Base-by-base conservation (phyloP, 768 basidiomycete genomes). In the Psilocybe cubensis region DNA sequence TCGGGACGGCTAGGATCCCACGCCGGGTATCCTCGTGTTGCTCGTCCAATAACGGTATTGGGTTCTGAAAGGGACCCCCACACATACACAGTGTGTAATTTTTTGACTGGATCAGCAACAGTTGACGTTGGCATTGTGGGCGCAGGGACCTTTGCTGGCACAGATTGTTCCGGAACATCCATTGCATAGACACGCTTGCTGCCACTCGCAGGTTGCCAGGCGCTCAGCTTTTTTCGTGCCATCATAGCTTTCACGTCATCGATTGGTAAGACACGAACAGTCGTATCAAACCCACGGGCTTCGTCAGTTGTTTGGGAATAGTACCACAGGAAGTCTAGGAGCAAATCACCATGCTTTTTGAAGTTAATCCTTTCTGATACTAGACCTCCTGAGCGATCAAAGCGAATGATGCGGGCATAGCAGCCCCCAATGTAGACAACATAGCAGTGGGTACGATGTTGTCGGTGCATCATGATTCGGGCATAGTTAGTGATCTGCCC, bases 21-120 rank as follows among this genome's bases (percentile, higher is more conserved):
- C 11, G 52, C 67, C 1, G 54, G 46, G 20, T 50, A 66, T 3
- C 56, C 60, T 5, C 67, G 64, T n/a, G 67, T 70, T 27, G 57
- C 56, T 10, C 67, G 57, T 12, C 66, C 62, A 5, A 61, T 44
- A 18, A 63, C 46, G 25, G 21, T 42, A 14, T 23, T 2, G n/a
- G 38, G 46, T 31, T 56, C 35, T 7, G 29, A 29, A 8, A 48
- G 27, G 2, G 53, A 18, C 3, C 21, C 10, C 44, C 25, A 54
- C 2, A 54, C 43, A 17, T 29, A 28, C 8, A 54, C 53, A 1
- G 44, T 14, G 25, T 25, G 6, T 1, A 12, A n/a, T 10, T 31
- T 45, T 3, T 17, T 5, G 6, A 12, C 9, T 9, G 25, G 17
- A n/a, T 14, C 11, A n/a, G 48, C 9, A 11, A 14, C 45, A n/a